Percentiles rank a stretch among this genome's conserved stretches.
These are phyloP conservation scores for Hymenoscyphus scutula DNA, from an alignment of 2,329 filamentous ascomycete species.

Conservation along the genomic window DNA sequence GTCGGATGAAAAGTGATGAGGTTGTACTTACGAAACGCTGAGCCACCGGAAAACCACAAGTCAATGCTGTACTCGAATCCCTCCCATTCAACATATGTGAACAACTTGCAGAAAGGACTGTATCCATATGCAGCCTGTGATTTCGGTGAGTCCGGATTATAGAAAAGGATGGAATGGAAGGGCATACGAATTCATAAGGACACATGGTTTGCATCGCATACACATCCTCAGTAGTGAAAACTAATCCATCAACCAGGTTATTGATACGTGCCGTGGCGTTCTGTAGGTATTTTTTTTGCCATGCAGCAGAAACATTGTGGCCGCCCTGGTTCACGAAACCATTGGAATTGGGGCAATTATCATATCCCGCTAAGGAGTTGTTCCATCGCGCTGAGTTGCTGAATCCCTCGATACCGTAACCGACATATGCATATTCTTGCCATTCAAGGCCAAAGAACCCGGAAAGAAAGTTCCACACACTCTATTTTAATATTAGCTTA, in stretches of 20 bases:
- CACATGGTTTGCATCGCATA: slow-evolving; percentile 71
- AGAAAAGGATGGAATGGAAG: neutral
- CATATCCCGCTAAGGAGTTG: slow-evolving; percentile 67
- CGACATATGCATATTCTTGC: slow-evolving; percentile 60
- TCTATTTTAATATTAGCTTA: slow-evolving; percentile 20
- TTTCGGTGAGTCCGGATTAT: slow-evolving; percentile 16
- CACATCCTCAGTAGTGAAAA: slow-evolving; percentile 63
- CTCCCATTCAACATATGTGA: slow-evolving; percentile 72
- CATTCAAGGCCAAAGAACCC: slow-evolving; percentile 77
- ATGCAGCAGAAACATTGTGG: slow-evolving; percentile 53
- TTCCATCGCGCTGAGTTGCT: slow-evolving; percentile 42
- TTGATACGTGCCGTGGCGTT: slow-evolving; percentile 61
- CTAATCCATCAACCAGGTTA: slow-evolving; percentile 52
- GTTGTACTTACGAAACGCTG: slow-evolving; percentile 22
- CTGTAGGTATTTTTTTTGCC: slow-evolving; percentile 62
- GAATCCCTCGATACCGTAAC: slow-evolving; percentile 40
- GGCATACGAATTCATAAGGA: slow-evolving; percentile 65
- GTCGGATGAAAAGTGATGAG: neutral
- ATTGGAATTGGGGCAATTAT: slow-evolving; percentile 62
- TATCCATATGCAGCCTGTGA: slow-evolving; percentile 67
- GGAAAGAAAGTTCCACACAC: slow-evolving; percentile 72
- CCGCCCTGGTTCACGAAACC: slow-evolving; percentile 47
- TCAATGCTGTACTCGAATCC: slow-evolving; percentile 71
- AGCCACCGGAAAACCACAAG: slow-evolving; percentile 58
- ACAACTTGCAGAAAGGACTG: slow-evolving; percentile 70